Percentiles rank a stretch among this genome's conserved stretches.
phyloP scores from a whole-genome alignment of 2,329 filamentous ascomycete genomes.

The Botrytis elliptica region DNA sequence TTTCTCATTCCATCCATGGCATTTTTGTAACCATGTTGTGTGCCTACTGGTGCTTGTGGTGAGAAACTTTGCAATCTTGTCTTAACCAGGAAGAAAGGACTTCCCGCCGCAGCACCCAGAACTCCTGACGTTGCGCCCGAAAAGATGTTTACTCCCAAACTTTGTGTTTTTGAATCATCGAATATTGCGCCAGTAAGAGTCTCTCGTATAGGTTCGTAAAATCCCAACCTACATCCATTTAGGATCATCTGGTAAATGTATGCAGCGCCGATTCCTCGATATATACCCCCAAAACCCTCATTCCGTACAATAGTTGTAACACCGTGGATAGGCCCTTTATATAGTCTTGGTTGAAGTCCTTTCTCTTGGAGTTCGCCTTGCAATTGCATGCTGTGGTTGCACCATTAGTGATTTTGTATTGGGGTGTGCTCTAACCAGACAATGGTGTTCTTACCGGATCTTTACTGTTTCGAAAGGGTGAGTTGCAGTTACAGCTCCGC shows the following conservation, averaged over 20 bases:
- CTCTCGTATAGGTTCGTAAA: constrained; percentile 92
- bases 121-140: constrained; percentile 86
- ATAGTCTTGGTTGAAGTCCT: constrained; percentile 80
- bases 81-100: constrained; percentile 97
- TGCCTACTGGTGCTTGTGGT: constrained; percentile 88
- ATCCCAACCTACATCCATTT: constrained; percentile 93
- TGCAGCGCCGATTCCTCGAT: constrained; percentile 85
- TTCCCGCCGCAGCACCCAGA: constrained; percentile 87
- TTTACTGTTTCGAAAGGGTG: constrained; percentile 99
- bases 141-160: constrained; percentile 88
- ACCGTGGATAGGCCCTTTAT: constrained; percentile 88
- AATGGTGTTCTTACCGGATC: constrained; percentile 66
- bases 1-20: constrained; percentile 77
- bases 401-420: constrained; percentile 22
- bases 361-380: constrained; percentile 93
- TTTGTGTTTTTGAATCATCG: constrained; percentile 73
- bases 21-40: constrained; percentile 91
- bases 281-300: constrained; percentile 81
- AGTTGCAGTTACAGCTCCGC: constrained; percentile 94
- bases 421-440: background rate
- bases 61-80: constrained; percentile 93
- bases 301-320: constrained; percentile 86
- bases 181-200: constrained; percentile 68
- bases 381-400: constrained; percentile 72
- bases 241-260: constrained; percentile 96